A percentile compares a stretch with the other conserved stretches of the same genome.
Evolutionary conservation across 139 green algal genomes (phyloP).

Genomic region (Protoeuglena noctilucae): DNA sequence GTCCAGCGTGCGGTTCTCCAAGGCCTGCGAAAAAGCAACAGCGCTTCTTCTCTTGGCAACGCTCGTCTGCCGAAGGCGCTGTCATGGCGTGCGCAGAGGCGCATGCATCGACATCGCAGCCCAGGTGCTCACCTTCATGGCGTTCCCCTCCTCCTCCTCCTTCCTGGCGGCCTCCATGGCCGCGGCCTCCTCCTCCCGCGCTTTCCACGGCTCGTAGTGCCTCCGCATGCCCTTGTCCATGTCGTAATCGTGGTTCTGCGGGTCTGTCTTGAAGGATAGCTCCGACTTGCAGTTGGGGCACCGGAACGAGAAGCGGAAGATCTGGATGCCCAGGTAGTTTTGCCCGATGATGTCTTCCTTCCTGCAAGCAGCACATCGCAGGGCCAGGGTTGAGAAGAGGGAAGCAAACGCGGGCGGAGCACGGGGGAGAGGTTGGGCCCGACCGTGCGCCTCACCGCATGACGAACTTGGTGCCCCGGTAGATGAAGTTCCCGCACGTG

Average conservation of each 20-base stretch:
- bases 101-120: no score
- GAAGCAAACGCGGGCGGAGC: no score
- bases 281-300: conserved; percentile 82
- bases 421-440: no score
- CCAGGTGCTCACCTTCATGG: no score
- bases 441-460: no score
- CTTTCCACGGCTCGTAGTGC: conserved; percentile 91
- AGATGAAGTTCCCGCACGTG: conserved; percentile 95
- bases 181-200: conserved; percentile 30
- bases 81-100: no score
- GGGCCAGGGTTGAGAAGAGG: no score
- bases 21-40: no score
- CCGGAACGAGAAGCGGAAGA: conserved; percentile 86
- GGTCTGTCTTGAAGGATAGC: conserved; percentile 95
- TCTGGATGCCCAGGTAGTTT: conserved; percentile 82
- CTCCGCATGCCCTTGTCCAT: conserved; percentile 77
- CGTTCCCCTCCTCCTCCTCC: conserved; percentile 84
- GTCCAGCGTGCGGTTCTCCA: conserved; percentile 88
- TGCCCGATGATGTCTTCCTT: conserved; percentile 88
- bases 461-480: conserved; percentile 99
- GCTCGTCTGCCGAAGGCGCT: no score
- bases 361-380: no score
- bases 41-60: no score
- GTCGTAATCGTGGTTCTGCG: conserved; percentile 83
- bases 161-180: conserved; percentile 32